These are phyloP conservation scores for Solanum piurae DNA, from an alignment of 257 asterid genomes.

Conservation along the genomic window DNA sequence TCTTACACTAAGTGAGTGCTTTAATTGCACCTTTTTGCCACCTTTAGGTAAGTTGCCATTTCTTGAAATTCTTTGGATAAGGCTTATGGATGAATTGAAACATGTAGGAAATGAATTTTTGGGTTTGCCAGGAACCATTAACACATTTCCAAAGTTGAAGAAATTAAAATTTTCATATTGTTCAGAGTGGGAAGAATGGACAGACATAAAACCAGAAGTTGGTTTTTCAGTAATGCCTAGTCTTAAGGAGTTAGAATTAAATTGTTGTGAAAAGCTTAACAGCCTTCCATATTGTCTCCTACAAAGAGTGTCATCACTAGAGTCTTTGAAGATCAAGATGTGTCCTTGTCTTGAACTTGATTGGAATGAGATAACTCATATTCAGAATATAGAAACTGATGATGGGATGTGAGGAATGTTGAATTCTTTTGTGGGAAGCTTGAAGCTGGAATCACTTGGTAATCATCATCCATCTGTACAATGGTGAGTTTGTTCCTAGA, in stretches of 20 bases:
- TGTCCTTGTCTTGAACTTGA: not conserved
- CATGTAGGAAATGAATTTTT: constrained; percentile 10
- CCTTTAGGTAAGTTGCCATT: constrained; percentile 11
- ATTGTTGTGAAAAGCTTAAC: not conserved
- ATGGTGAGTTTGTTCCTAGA: not conserved
- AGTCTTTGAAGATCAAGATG: constrained; percentile 1
- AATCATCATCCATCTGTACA: not conserved
- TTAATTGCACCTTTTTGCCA: not conserved
- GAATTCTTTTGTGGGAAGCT: not conserved
- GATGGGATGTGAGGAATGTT: not conserved
- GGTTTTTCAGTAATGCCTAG: not conserved
- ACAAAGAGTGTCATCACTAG: not conserved
- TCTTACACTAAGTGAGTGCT: not conserved
- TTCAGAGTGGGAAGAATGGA: constrained; percentile 15
- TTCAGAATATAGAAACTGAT: not conserved
- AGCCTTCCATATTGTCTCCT: constrained; percentile 1
- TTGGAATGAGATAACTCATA: not conserved
- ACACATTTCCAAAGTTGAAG: constrained; percentile 15
- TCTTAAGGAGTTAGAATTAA: not conserved
- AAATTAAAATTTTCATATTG: not conserved
- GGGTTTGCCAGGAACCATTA: not conserved
- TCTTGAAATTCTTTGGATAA: constrained; percentile 10
- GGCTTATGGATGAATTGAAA: not conserved
- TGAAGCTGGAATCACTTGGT: not conserved
- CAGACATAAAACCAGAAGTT: constrained; percentile 8